Evolutionary conservation across 768 basidiomycete species (phyloP).

Genomic region (Leccinum broughii): DNA sequence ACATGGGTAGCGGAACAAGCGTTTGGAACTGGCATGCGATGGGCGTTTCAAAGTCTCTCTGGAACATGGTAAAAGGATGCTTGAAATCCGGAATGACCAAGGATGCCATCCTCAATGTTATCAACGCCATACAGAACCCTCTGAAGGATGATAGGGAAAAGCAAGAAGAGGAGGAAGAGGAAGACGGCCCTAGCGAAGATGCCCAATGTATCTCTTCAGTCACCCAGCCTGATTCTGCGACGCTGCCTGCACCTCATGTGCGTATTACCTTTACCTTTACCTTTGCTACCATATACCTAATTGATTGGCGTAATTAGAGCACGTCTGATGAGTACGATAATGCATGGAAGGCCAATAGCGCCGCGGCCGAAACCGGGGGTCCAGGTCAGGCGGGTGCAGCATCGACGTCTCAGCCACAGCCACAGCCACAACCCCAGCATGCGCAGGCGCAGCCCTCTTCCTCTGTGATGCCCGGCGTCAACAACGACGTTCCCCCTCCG

Average conservation of each 20-base stretch:
- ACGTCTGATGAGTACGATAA: slow-evolving; percentile 55
- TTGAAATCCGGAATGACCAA: slow-evolving; percentile 59
- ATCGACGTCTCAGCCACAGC: slow-evolving; percentile 22
- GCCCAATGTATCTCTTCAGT: slow-evolving; percentile 21
- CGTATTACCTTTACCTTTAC: slow-evolving; percentile 3
- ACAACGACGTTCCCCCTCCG: slow-evolving; percentile 21
- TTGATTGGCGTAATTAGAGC: slow-evolving; percentile 32
- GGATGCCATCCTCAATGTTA: slow-evolving; percentile 59
- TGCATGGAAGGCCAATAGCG: slow-evolving; percentile 64
- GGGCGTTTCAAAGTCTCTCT: slow-evolving; percentile 68
- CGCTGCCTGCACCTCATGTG: slow-evolving; percentile 30
- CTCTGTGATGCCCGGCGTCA: slow-evolving; percentile 19
- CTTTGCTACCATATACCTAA: not conserved
- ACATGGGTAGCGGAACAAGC: slow-evolving; percentile 56
- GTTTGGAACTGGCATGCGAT: slow-evolving; percentile 80
- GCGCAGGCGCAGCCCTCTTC: slow-evolving; percentile 16
- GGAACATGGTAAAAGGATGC: slow-evolving; percentile 69
- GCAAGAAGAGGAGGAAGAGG: slow-evolving; percentile 35
- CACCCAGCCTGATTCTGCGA: slow-evolving; percentile 25
- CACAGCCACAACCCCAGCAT: slow-evolving; percentile 11
- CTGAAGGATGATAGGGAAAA: slow-evolving; percentile 37
- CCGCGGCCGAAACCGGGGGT: slow-evolving; percentile 33
- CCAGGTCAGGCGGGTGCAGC: slow-evolving; percentile 23
- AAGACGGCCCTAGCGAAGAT: slow-evolving; percentile 35
- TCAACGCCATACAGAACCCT: slow-evolving; percentile 54